phyloP scores from a whole-genome alignment of 169 alveolate genomes.

The Plasmodium yoelii region DNA sequence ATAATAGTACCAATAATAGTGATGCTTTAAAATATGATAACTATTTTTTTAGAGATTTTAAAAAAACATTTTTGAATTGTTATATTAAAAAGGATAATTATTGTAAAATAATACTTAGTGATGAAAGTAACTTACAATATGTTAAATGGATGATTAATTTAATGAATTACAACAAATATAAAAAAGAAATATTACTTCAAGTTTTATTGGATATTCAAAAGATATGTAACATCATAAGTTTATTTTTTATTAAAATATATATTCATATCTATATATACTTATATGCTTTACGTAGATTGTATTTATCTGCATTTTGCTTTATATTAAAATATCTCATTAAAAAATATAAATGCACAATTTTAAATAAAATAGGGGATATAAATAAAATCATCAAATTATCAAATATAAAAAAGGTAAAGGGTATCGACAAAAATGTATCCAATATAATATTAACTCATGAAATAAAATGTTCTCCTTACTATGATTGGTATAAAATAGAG shows the following conservation, averaged over 20 bases:
- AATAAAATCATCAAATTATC: slow-evolving; percentile 1
- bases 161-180: slow-evolving; percentile 20
- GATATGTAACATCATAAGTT: slow-evolving; percentile 1
- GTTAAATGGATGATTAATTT: slow-evolving; percentile 13
- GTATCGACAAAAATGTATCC: background rate
- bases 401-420: slow-evolving; percentile 5
- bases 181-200: background rate
- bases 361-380: background rate
- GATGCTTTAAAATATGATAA: slow-evolving; percentile 10
- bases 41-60: slow-evolving; percentile 12
- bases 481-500: slow-evolving; percentile 1
- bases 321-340: slow-evolving; percentile 15
- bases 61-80: background rate
- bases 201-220: slow-evolving; percentile 7
- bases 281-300: background rate
- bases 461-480: background rate
- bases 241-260: slow-evolving; percentile 30
- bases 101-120: background rate
- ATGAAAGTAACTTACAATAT: background rate
- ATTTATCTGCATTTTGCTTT: background rate
- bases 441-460: background rate
- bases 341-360: slow-evolving; percentile 6
- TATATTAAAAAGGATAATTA: background rate
- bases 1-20: slow-evolving; percentile 8
- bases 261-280: slow-evolving; percentile 10